Percentiles rank a stretch among this genome's conserved stretches.
Conservation (phyloP, 2,329 filamentous ascomycete species). For the Hypoxylon sp. region DNA sequence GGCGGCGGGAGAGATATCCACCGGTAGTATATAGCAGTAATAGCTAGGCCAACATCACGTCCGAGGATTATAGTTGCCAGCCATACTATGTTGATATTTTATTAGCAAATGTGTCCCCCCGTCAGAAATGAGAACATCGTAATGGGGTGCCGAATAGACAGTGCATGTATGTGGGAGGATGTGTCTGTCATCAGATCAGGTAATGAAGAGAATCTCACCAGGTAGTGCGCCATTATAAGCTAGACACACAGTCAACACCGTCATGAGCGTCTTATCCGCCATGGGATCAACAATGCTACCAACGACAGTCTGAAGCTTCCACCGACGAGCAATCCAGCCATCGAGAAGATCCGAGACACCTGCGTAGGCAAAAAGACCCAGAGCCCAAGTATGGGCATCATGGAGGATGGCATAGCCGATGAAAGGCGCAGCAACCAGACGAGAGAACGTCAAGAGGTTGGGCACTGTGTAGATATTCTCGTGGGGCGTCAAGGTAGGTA, state of each 20-base stretch:
- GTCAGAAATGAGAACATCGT: no score
- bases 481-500: constrained; percentile 56
- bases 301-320: constrained; percentile 90
- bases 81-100: no score
- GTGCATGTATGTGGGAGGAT: no score
- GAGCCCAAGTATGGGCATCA: constrained; percentile 78
- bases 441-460: constrained; percentile 88
- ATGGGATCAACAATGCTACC: constrained; percentile 95
- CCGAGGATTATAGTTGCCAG: constrained; percentile 90
- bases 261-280: constrained; percentile 98
- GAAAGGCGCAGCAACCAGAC: constrained; percentile 81
- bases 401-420: constrained; percentile 90
- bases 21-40: constrained; percentile 92
- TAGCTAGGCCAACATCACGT: constrained; percentile 81
- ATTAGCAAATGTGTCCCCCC: no score
- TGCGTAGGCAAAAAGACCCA: constrained; percentile 90
- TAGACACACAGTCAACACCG: constrained; percentile 84
- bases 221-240: constrained; percentile 85
- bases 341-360: constrained; percentile 92
- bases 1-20: constrained; percentile 94
- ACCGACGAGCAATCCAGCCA: constrained; percentile 89
- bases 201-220: constrained; percentile 57
- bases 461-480: constrained; percentile 99
- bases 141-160: no score
- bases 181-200: neutral